A percentile compares a stretch with the other conserved stretches of the same genome.
Evolutionary conservation across 768 basidiomycete genomes (phyloP).

Genomic region (Sarcomyxa edulis): DNA sequence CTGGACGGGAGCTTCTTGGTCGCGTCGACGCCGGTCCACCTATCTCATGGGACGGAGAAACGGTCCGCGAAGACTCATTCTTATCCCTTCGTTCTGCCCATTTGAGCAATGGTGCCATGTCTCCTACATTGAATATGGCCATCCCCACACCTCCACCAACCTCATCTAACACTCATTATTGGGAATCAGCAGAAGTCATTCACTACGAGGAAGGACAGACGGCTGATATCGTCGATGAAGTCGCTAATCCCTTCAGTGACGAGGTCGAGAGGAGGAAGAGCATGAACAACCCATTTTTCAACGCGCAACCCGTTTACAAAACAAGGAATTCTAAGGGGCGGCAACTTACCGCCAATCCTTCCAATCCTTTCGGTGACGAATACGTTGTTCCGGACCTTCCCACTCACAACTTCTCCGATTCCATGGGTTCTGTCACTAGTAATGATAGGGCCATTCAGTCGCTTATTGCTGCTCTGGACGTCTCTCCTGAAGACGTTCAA

Average conservation of each 20-base stretch:
- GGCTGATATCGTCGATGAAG: too few species aligned
- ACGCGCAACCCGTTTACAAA: conserved; percentile 34
- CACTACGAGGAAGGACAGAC: conserved; percentile 29
- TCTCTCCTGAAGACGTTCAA: conserved; percentile 39
- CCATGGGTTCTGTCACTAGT: conserved; percentile 29
- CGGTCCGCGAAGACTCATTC: conserved; percentile 43
- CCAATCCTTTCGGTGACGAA: conserved; percentile 38
- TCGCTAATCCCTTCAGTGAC: conserved; percentile 29
- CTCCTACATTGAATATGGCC: conserved; percentile 44
- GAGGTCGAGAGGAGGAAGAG: conserved; percentile 29
- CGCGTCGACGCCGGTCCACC: conserved; percentile 35
- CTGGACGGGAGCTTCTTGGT: conserved; percentile 28
- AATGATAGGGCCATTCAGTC: conserved; percentile 55
- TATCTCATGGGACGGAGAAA: conserved; percentile 53
- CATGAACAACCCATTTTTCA: conserved; percentile 37
- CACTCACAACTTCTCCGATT: conserved; percentile 24
- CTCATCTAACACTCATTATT: conserved; percentile 45
- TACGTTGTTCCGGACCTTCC: conserved; percentile 24
- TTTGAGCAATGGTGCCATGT: conserved; percentile 36
- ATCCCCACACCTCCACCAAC: conserved; percentile 60
- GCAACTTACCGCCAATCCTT: conserved; percentile 22
- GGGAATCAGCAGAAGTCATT: conserved; percentile 68
- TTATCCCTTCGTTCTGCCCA: conserved; percentile 40
- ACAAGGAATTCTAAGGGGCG: conserved; percentile 33
- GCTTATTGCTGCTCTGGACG: conserved; percentile 63